A percentile compares a stretch with the other conserved stretches of the same genome.
phyloP scores from a whole-genome alignment of 345 rosid species.

The Iberis pinnata region DNA sequence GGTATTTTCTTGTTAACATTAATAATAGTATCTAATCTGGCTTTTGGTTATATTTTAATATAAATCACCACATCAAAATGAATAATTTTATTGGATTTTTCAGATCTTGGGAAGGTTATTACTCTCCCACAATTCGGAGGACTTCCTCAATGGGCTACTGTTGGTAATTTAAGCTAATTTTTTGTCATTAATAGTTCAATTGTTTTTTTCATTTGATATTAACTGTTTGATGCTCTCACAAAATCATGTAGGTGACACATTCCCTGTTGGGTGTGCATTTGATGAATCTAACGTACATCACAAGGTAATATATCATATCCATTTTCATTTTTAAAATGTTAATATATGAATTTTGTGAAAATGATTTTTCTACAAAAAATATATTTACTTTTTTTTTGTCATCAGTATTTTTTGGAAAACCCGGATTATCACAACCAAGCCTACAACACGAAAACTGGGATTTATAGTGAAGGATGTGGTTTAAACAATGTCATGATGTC shows the following conservation, averaged over 20 bases:
- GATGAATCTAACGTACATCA: slow-evolving; percentile 56
- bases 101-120: slow-evolving; percentile 67
- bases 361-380: too few species aligned
- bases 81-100: slow-evolving; percentile 2
- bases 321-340: background rate
- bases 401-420: slow-evolving; percentile 50
- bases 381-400: background rate
- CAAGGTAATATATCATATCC: slow-evolving; percentile 36
- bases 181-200: background rate
- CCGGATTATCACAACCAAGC: slow-evolving; percentile 38
- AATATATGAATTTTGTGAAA: too few species aligned
- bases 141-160: slow-evolving; percentile 64
- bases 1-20: slow-evolving; percentile 28
- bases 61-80: too few species aligned
- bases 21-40: too few species aligned
- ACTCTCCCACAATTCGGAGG: slow-evolving; percentile 46
- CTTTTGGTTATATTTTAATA: too few species aligned
- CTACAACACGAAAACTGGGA: slow-evolving; percentile 43
- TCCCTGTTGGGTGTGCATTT: slow-evolving; percentile 69
- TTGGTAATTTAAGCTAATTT: slow-evolving; percentile 26
- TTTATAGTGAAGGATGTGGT: slow-evolving; percentile 51
- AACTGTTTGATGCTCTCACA: background rate
- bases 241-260: slow-evolving; percentile 48
- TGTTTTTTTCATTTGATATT: background rate
- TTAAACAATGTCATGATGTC: slow-evolving; percentile 43